Evolutionary conservation across 257 asterid genomes (phyloP).

Genomic region (Solanum sitiens): DNA sequence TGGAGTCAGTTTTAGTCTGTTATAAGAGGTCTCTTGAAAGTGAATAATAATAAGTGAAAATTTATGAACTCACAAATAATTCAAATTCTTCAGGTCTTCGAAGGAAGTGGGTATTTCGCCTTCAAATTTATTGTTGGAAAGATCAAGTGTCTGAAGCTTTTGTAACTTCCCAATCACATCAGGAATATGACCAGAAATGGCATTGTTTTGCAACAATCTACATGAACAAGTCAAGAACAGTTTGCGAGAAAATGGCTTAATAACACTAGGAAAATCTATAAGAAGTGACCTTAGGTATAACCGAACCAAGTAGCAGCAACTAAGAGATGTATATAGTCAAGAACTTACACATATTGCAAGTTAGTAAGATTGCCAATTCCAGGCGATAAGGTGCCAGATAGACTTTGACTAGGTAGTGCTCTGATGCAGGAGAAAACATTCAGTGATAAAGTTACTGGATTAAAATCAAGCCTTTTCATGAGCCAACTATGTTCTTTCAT

Average conservation of each 20-base stretch:
- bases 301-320: not conserved
- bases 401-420: slow-evolving; percentile 73
- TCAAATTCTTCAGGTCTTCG: slow-evolving; percentile 56
- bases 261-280: not conserved
- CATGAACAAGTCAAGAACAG: not conserved
- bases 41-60: not conserved
- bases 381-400: slow-evolving; percentile 75
- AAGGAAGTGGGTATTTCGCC: slow-evolving; percentile 70
- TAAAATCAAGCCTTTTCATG: not conserved
- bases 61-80: slow-evolving; percentile 67
- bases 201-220: slow-evolving; percentile 95
- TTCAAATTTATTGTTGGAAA: slow-evolving; percentile 61
- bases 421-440: slow-evolving; percentile 24
- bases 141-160: slow-evolving; percentile 82
- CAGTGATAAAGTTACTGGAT: not conserved
- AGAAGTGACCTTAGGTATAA: not conserved
- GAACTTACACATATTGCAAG: slow-evolving; percentile 78
- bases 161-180: slow-evolving; percentile 57
- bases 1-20: not conserved
- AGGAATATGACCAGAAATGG: slow-evolving; percentile 66
- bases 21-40: not conserved
- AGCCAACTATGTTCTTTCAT: not conserved
- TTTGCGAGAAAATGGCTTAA: not conserved
- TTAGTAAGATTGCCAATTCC: slow-evolving; percentile 78
- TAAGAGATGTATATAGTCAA: not conserved